Conservation (phyloP, 495 filamentous ascomycete species). For the Haplographium delicatum region DNA sequence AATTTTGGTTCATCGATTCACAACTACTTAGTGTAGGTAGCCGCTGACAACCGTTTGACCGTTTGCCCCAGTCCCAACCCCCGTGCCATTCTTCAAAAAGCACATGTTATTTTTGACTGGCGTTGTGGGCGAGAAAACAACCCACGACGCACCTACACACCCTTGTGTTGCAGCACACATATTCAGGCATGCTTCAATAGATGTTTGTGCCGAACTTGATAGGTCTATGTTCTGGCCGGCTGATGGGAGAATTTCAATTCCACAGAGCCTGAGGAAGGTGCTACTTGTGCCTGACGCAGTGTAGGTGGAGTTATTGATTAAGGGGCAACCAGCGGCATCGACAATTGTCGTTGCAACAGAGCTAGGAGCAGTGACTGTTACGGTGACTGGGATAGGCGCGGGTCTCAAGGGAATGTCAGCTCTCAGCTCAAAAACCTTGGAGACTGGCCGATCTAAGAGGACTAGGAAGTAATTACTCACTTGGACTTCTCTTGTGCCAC, state of each 20-base stretch:
- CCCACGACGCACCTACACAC: constrained; percentile 18
- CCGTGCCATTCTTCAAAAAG: constrained; percentile 15
- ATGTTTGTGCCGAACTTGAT: constrained; percentile 1
- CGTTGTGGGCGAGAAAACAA: constrained; percentile 11
- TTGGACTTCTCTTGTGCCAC: constrained; percentile 14
- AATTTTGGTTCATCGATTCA: too few species aligned
- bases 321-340: constrained; percentile 17
- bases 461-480: too few species aligned
- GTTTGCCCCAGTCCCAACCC: not conserved
- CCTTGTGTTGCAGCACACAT: constrained; percentile 3
- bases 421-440: too few species aligned
- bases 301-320: constrained; percentile 9
- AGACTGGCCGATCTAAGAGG: too few species aligned
- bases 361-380: not conserved
- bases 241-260: constrained; percentile 1
- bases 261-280: constrained; percentile 7
- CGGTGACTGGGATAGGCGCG: not conserved
- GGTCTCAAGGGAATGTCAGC: too few species aligned
- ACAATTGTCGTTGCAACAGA: constrained; percentile 6
- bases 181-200: constrained; percentile 14
- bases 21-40: too few species aligned
- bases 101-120: constrained; percentile 16
- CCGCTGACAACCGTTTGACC: constrained; percentile 2
- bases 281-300: constrained; percentile 3
- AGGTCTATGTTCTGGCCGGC: constrained; percentile 5